Percentiles rank a stretch among this genome's conserved stretches.
These are phyloP conservation scores for Colletotrichum agaves DNA, from an alignment of 2,329 filamentous ascomycete species.

Conservation along the genomic window DNA sequence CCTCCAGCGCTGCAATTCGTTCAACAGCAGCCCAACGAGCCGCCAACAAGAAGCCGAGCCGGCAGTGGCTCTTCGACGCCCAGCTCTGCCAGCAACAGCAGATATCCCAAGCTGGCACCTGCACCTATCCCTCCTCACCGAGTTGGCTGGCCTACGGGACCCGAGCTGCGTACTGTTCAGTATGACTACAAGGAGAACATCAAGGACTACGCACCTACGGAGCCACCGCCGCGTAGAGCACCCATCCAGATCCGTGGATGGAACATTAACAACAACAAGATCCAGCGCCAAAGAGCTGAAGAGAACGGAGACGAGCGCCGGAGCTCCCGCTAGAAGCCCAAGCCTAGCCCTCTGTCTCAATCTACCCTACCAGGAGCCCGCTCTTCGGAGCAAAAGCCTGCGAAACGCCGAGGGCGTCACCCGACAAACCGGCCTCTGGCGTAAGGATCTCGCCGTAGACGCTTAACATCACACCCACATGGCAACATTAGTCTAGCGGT, in stretches of 20 bases:
- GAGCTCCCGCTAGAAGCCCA: conserved; percentile 33
- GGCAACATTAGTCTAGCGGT: too few relatives aligned
- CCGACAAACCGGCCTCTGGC: too few relatives aligned
- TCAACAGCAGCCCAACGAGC: conserved; percentile 31
- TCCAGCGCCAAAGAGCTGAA: conserved; percentile 31
- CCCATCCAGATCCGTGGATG: conserved; percentile 68
- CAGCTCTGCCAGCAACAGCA: conserved; percentile 27
- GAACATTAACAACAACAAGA: conserved; percentile 43
- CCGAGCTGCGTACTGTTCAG: conserved; percentile 68
- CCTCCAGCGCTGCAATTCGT: conserved; percentile 35
- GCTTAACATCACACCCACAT: too few relatives aligned
- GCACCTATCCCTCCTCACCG: conserved; percentile 65
- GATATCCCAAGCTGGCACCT: conserved; percentile 67
- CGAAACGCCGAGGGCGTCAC: too few relatives aligned
- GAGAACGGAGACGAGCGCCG: conserved; percentile 38
- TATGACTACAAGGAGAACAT: conserved; percentile 66
- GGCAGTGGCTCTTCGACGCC: conserved; percentile 39
- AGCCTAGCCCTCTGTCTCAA: conserved; percentile 1
- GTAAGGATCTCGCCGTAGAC: too few relatives aligned
- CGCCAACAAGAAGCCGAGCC: conserved; percentile 28
- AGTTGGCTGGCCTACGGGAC: conserved; percentile 56
- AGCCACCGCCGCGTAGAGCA: conserved; percentile 65
- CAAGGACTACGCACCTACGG: conserved; percentile 66
- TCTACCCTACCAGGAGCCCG: neutral
- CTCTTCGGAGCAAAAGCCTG: too few relatives aligned